Conservation (phyloP, 176 grass and related monocot species). For the Cenchrus fungigraminus region DNA sequence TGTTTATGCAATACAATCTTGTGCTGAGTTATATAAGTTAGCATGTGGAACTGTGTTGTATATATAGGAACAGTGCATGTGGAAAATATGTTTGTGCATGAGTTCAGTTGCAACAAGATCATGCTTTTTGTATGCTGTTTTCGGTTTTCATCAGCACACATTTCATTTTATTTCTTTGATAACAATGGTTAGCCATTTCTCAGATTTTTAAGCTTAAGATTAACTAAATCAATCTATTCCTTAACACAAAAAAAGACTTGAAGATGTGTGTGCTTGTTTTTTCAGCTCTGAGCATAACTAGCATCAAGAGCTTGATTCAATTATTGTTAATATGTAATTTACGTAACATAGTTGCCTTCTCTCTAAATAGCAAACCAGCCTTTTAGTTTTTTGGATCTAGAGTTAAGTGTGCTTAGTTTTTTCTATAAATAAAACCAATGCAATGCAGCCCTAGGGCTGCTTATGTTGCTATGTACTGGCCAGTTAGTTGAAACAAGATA, state of each 20-base stretch:
- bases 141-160: neutral
- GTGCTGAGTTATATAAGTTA: too few species aligned
- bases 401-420: neutral
- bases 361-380: neutral
- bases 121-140: neutral
- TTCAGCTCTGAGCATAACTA: neutral
- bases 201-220: constrained; percentile 21
- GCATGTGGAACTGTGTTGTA: neutral
- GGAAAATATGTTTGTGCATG: neutral
- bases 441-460: neutral
- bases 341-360: neutral
- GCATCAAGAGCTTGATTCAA: neutral
- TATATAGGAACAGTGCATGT: neutral
- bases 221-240: too few species aligned
- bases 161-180: constrained; percentile 14
- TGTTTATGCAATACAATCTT: neutral
- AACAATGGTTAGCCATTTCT: neutral
- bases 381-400: constrained; percentile 9
- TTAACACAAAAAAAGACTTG: too few species aligned
- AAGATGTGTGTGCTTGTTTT: constrained; percentile 5
- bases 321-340: neutral
- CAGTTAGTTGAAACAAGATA: constrained; percentile 29
- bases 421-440: neutral
- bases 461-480: neutral
- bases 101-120: neutral